Base-by-base conservation (phyloP, 2,329 filamentous ascomycete genomes). In the Diaporthe sp. region DNA sequence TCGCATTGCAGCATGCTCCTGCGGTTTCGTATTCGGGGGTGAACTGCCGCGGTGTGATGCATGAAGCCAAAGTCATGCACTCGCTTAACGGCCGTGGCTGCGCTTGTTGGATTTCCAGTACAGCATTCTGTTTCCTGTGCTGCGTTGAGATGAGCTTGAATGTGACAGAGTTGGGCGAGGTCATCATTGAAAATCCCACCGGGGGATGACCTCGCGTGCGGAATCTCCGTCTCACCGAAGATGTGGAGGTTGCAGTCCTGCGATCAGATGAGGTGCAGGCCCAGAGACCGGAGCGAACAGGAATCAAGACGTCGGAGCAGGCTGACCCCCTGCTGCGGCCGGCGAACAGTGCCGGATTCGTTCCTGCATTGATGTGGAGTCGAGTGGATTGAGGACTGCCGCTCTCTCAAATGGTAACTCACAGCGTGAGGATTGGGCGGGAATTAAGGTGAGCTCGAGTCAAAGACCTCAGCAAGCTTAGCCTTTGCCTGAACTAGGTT, bases 331-430 rank as follows among this genome's bases (percentile, higher is more conserved):
- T 68, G 64, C 25, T 38, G 47, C 6, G 15, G 22, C 47, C 47
- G 64, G 64, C 47, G 33, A 15, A 54, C n/a, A 54, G 64, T 40
- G n/a, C 64, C 64, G 33, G 2, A 68, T 68, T 38, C 25, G 64
- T 68, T 40, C 64, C 64, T 68, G 47, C 64, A 40, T 54, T 68
- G 45, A 52, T 52, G 64, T 67, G 64, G 61, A 67, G 64, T 13
- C 30, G 8, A 38, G 45, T 67, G 45, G 64, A 25, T 45, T 40
- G 45, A 38, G 45, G 22, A 38, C 28, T 52, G 12, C 64, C 7
- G 45, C n/a, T 10, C 47, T 22, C 22, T 52, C n/a, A 8, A 54
- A 54, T 54, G 64, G 64, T 25, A 19, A n/a, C 47, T 68, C 3
- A 3, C n/a, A 19, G 47, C 33, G 33, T 68, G 33, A 54, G 40